Evolutionary conservation across 345 rosid genomes (phyloP).

Genomic region (Syzygium grande): DNA sequence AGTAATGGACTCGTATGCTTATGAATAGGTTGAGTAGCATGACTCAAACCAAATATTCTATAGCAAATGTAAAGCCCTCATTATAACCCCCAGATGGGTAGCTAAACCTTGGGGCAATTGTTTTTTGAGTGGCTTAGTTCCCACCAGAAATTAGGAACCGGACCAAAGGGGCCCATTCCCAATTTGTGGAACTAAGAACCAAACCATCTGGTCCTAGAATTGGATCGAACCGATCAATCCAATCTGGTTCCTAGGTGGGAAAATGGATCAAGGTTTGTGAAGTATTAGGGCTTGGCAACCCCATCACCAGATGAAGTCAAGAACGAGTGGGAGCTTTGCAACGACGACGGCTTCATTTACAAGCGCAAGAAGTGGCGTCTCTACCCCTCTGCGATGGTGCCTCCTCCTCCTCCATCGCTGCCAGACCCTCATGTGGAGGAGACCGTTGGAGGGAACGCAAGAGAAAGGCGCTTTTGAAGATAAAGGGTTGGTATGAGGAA

Average conservation of each 20-base stretch:
- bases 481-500: slow-evolving; percentile 28
- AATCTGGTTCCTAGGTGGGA: no score
- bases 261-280: no score
- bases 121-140: no score
- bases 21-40: background rate
- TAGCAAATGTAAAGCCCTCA: background rate
- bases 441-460: slow-evolving; percentile 31
- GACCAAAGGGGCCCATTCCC: no score
- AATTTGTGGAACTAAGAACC: no score
- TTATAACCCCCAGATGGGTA: background rate
- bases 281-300: slow-evolving; percentile 3
- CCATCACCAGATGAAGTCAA: background rate
- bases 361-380: slow-evolving; percentile 50
- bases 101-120: background rate
- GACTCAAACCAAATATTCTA: background rate
- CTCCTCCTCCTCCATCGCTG: background rate
- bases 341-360: slow-evolving; percentile 75
- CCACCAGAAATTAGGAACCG: no score
- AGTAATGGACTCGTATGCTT: accelerated
- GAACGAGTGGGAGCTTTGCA: slow-evolving; percentile 58
- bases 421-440: slow-evolving; percentile 20
- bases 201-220: no score
- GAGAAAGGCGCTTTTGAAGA: slow-evolving; percentile 36
- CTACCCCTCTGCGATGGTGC: background rate
- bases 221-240: no score